Percentiles rank a stretch among this genome's conserved stretches.
Evolutionary conservation across 306 rosid species (phyloP).

Genomic region (Arachis hypogaea): DNA sequence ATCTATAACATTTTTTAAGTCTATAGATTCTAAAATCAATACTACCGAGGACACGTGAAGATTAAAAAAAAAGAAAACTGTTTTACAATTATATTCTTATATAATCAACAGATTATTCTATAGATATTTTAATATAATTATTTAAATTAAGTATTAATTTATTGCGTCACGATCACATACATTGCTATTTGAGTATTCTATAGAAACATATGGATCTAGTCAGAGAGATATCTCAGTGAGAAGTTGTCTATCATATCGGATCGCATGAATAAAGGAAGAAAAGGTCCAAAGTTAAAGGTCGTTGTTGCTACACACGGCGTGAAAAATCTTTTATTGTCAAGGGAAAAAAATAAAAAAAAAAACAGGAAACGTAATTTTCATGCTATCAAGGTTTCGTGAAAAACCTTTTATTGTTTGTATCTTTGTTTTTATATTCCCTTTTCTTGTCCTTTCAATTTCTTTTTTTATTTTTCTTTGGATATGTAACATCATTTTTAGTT

Average conservation of each 20-base stretch:
- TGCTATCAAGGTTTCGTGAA: background rate
- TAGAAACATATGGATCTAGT: background rate
- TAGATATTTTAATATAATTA: no score
- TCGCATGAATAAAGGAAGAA: background rate
- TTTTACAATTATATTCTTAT: no score
- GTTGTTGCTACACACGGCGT: background rate
- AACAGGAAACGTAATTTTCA: constrained; percentile 6
- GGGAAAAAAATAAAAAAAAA: background rate
- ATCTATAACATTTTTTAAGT: no score
- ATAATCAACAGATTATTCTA: no score
- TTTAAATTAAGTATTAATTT: no score
- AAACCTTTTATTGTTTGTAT: background rate
- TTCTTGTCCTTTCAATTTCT: background rate
- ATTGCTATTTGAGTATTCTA: background rate
- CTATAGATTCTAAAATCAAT: no score
- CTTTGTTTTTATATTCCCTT: background rate
- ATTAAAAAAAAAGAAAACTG: no score
- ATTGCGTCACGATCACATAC: no score
- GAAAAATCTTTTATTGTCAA: background rate
- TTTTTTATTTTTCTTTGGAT: background rate
- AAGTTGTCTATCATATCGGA: background rate
- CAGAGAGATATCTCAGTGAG: background rate
- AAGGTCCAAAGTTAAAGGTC: background rate
- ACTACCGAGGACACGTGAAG: no score
- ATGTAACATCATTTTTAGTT: background rate